Evolutionary conservation across 108 stramenopile species (phyloP), one percentile per base, ranked within the genome.

Genomic region (Skeletonema tropicum): DNA sequence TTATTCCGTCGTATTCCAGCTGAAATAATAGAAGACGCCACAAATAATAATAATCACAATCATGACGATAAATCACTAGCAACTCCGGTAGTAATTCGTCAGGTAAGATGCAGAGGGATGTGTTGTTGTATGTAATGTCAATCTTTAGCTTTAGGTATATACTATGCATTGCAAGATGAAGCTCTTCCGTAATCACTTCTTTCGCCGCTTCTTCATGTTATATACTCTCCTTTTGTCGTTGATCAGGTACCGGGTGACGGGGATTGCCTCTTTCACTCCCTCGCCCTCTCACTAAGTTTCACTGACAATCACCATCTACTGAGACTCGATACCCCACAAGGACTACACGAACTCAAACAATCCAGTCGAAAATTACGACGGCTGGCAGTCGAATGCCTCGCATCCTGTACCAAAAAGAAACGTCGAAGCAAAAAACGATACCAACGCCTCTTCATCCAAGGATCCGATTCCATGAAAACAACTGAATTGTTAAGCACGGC

Each of bases 161-260:
- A n/a, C n/a, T n/a, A n/a, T n/a, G n/a, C n/a, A n/a, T n/a, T n/a
- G n/a, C n/a, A n/a, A n/a, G n/a, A n/a, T n/a, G n/a, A n/a, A n/a
- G n/a, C n/a, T n/a, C n/a, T n/a, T n/a, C n/a, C n/a, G n/a, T n/a
- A n/a, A n/a, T n/a, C n/a, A n/a, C n/a, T n/a, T n/a, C n/a, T n/a
- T n/a, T n/a, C n/a, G n/a, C n/a, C n/a, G n/a, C n/a, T n/a, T n/a
- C n/a, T n/a, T n/a, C n/a, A n/a, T n/a, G n/a, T n/a, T n/a, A n/a
- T n/a, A n/a, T n/a, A n/a, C n/a, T n/a, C n/a, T n/a, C n/a, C n/a
- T n/a, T n/a, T n/a, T n/a, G n/a, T n/a, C n/a, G n/a, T n/a, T n/a
- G n/a, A n/a, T n/a, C n/a, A n/a, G 58, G 85, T 86, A 14, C 85
- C 85, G 9, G 85, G 85, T 0, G 85, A 86, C 68, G 85, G 85